Percentiles rank a stretch among this genome's conserved stretches.
phyloP scores from a whole-genome alignment of 768 basidiomycete genomes.

The Kockovaella imperatae region DNA sequence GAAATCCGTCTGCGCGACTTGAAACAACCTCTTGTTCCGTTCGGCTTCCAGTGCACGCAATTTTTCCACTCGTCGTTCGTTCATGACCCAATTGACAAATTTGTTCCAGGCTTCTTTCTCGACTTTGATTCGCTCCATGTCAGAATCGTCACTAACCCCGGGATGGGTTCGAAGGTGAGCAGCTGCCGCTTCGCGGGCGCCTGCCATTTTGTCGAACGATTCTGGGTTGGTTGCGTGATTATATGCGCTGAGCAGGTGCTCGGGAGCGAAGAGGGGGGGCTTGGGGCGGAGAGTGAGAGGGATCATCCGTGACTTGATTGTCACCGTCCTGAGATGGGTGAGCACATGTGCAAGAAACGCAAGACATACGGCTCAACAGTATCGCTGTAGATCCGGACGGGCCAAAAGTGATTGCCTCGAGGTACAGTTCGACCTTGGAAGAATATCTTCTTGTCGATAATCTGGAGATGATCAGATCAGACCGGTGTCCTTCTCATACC shows the following conservation, averaged over 20 bases:
- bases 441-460: slow-evolving; percentile 35
- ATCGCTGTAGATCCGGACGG: slow-evolving; percentile 31
- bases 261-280: slow-evolving; percentile 27
- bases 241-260: slow-evolving; percentile 23
- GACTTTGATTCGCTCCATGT: slow-evolving; percentile 11
- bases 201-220: slow-evolving; percentile 24
- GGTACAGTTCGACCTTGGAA: slow-evolving; percentile 32
- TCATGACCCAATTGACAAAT: slow-evolving; percentile 39
- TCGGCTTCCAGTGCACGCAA: slow-evolving; percentile 26
- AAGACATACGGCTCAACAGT: slow-evolving; percentile 22
- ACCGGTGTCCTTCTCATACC: slow-evolving; percentile 12
- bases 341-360: not conserved
- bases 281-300: slow-evolving; percentile 25
- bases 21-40: slow-evolving; percentile 20
- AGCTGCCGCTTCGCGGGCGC: slow-evolving; percentile 19
- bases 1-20: slow-evolving; percentile 10
- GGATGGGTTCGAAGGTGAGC: slow-evolving; percentile 32
- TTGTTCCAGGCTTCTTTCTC: slow-evolving; percentile 37
- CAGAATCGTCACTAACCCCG: slow-evolving; percentile 21
- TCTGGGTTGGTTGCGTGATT: slow-evolving; percentile 24
- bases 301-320: slow-evolving; percentile 33
- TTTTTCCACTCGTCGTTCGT: slow-evolving; percentile 33
- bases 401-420: slow-evolving; percentile 32
- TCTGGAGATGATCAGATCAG: slow-evolving; percentile 5
- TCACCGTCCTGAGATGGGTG: slow-evolving; percentile 16